Conservation (phyloP, 2,329 filamentous ascomycete genomes). For the Aspergillus tamarii region DNA sequence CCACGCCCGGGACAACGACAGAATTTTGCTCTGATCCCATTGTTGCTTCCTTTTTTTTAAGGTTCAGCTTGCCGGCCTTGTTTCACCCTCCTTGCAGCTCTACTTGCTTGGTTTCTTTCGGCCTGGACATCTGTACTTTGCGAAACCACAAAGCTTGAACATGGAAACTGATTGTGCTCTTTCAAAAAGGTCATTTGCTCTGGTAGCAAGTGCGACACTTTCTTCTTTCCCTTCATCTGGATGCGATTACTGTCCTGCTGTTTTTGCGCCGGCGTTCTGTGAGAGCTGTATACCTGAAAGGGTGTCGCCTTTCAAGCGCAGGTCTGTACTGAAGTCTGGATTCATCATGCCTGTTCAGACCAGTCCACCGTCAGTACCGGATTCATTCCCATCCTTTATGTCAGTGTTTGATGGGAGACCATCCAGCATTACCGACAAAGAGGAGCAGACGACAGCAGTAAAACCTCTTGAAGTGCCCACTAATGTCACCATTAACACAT, state of each 20-base stretch:
- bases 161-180: conserved; percentile 35
- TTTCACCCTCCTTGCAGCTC: conserved; percentile 35
- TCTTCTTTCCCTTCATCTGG: conserved; percentile 30
- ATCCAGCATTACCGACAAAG: conserved; percentile 28
- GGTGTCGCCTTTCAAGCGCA: conserved; percentile 35
- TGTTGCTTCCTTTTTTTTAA: conserved; percentile 22
- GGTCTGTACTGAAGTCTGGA: conserved; percentile 26
- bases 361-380: conserved; percentile 42
- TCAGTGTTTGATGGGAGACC: conserved; percentile 54
- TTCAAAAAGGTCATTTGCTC: conserved; percentile 45
- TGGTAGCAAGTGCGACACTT: conserved; percentile 41
- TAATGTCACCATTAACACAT: conserved; percentile 31
- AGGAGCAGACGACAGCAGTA: conserved; percentile 30
- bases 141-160: conserved; percentile 19
- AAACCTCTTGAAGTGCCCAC: conserved; percentile 33
- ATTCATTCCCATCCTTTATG: conserved; percentile 57
- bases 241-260: conserved; percentile 31
- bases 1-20: neutral
- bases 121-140: conserved; percentile 18
- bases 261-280: conserved; percentile 28
- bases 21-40: conserved; percentile 9
- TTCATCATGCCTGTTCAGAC: conserved; percentile 45
- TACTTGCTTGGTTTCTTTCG: conserved; percentile 25
- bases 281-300: conserved; percentile 32
- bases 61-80: conserved; percentile 28